phyloP scores from a whole-genome alignment of 1,284 basidiomycete genomes.

The Phaffia rhodozyma region DNA sequence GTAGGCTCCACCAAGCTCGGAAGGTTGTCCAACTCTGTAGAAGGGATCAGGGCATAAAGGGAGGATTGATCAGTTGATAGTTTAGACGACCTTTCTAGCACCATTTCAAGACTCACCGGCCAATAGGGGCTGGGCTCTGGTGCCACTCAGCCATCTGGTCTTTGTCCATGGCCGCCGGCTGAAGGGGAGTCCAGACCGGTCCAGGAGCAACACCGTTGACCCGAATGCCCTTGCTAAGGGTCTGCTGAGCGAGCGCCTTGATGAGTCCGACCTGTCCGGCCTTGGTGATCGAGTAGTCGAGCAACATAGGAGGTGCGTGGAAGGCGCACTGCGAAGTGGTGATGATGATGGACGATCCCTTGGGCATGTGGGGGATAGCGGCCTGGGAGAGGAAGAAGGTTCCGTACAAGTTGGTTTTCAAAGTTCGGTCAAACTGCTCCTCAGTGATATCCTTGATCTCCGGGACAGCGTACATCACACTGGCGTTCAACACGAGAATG shows the following conservation, averaged over 20 bases:
- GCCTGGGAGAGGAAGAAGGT: constrained; percentile 32
- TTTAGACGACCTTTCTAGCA: too few species aligned
- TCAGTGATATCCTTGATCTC: constrained; percentile 9
- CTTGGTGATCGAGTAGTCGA: constrained; percentile 25
- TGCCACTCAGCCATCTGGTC: constrained; percentile 30
- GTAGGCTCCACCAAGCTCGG: constrained; percentile 34
- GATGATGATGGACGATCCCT: constrained; percentile 33
- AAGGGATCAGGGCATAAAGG: constrained; percentile 24
- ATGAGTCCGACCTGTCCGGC: constrained; percentile 23
- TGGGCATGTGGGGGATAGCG: constrained; percentile 34
- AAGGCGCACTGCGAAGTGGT: constrained; percentile 32
- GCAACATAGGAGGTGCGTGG: constrained; percentile 28
- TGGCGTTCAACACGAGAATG: constrained; percentile 19
- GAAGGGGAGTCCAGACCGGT: constrained; percentile 26
- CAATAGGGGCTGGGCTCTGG: constrained; percentile 29
- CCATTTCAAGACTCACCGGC: constrained; percentile 16
- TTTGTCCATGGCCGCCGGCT: constrained; percentile 31
- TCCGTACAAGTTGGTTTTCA: constrained; percentile 27
- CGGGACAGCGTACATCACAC: too few species aligned
- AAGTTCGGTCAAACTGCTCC: constrained; percentile 27
- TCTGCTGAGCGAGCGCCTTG: constrained; percentile 24
- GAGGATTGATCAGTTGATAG: too few species aligned
- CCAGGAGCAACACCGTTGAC: constrained; percentile 24
- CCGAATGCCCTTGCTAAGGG: constrained; percentile 21
- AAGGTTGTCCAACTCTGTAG: constrained; percentile 34